phyloP scores from a whole-genome alignment of 805 yeast species.

The Pichia thaimueangensis region DNA sequence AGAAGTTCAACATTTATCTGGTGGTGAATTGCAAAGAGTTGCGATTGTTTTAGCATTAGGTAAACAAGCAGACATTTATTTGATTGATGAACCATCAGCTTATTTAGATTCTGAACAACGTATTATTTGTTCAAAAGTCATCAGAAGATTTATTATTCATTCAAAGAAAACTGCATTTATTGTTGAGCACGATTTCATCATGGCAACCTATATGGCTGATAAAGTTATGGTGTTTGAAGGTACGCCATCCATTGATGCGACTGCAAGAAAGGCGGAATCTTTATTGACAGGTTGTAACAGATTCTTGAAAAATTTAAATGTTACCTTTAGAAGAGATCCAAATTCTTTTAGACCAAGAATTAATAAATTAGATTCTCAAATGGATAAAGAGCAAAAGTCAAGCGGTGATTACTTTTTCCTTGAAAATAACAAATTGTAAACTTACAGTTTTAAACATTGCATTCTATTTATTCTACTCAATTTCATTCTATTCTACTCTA shows the following conservation, averaged over 20 bases:
- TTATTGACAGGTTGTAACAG: slow-evolving; percentile 95
- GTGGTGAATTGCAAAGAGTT: slow-evolving; percentile 99
- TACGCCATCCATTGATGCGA: slow-evolving; percentile 76
- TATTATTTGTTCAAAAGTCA: slow-evolving; percentile 97
- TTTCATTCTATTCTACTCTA: slow-evolving; percentile 4
- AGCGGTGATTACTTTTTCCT: slow-evolving; percentile 94
- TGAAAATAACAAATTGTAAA: slow-evolving; percentile 49
- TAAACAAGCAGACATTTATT: slow-evolving; percentile 88
- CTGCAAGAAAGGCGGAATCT: slow-evolving; percentile 86
- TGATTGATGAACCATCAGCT: slow-evolving; percentile 98
- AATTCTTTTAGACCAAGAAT: slow-evolving; percentile 97
- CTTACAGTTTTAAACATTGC: no score
- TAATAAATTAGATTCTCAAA: slow-evolving; percentile 94
- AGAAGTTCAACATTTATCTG: slow-evolving; percentile 95
- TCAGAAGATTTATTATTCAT: slow-evolving; percentile 92
- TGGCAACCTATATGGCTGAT: slow-evolving; percentile 99
- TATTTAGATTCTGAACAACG: slow-evolving; percentile 99
- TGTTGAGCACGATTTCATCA: slow-evolving; percentile 99
- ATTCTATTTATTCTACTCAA: not conserved
- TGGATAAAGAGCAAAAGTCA: slow-evolving; percentile 96
- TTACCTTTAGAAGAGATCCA: slow-evolving; percentile 99
- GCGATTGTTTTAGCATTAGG: slow-evolving; percentile 95
- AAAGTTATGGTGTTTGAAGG: slow-evolving; percentile 98
- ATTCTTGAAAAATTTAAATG: slow-evolving; percentile 94
- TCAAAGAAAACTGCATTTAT: slow-evolving; percentile 98